Evolutionary conservation across 2,329 filamentous ascomycete genomes (phyloP), one percentile per base, ranked within the genome.

Genomic region (Curvularia verruculosa): DNA sequence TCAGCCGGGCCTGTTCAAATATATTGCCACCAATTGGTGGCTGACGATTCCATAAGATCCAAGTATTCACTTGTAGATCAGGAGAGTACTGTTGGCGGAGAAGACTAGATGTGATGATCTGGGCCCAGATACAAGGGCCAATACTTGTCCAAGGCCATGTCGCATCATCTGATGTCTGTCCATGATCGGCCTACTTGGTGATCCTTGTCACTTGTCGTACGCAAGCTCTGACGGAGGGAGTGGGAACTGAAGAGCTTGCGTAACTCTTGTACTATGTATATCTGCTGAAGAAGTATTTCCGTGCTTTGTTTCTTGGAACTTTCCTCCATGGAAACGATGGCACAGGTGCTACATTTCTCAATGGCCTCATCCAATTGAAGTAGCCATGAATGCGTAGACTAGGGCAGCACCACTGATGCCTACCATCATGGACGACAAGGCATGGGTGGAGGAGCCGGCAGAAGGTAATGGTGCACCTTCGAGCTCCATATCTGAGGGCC

Each of bases 391-490:
- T 18, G 31, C 55, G 15, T 40, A 59, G 7, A 36, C 47, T 24
- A 65, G 18, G 18, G 49, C 51, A 7, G 63, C 18, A 3, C 28
- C 37, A 12, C 52, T 48, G 26, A 62, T 24, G 15, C 49, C 44
- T n/a, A 47, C 51, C 54, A 52, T 45, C 7, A 44, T 9, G 29
- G 58, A 52, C 9, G 55, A 43, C 41, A 51, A 50, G 19, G 28
- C 41, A 15, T 54, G 28, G 8, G 49, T 8, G 1, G 50, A 54
- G 7, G 63, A 52, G 21, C 61, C 66, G 23, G 66, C 59, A 50
- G 64, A 61, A 23, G 65, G 65, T n/a, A 71, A 52, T 9, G 66
- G 64, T 9, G 43, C 56, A 4, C 67, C 70, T 40, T 68, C 50
- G 5, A 61, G 43, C 31, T 65, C 48, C 62, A 68, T 65, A 37